phyloP scores from a whole-genome alignment of 2,329 filamentous ascomycete species.

The Claviceps sp. region DNA sequence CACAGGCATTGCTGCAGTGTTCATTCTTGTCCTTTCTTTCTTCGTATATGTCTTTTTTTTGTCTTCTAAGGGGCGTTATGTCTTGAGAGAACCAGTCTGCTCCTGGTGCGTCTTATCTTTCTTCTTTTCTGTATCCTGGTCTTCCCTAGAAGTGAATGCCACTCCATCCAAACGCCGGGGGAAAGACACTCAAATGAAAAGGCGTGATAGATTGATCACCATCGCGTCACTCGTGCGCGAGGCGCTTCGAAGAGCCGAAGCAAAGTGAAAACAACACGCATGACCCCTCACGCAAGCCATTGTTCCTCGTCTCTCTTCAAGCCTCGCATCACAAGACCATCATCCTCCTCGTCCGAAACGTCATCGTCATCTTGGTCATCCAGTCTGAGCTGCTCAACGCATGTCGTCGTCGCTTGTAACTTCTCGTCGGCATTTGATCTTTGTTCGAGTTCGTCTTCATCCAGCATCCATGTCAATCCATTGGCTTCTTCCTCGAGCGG shows the following conservation, averaged over 20 bases:
- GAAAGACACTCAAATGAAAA: too few relatives aligned
- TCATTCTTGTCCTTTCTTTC: neutral
- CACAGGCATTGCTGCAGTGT: neutral
- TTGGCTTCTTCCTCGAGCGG: conserved; percentile 91
- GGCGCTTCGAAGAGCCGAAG: neutral
- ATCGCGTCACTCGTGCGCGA: too few relatives aligned
- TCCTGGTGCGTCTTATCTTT: neutral
- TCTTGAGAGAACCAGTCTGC: neutral
- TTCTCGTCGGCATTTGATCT: conserved; percentile 21
- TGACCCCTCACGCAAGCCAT: conserved; percentile 36
- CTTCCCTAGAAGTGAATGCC: neutral
- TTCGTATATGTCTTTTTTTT: neutral
- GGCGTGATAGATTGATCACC: too few relatives aligned
- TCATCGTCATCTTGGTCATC: conserved; percentile 29
- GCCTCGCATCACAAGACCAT: conserved; percentile 44
- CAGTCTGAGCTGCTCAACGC: conserved; percentile 26
- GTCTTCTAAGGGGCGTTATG: neutral
- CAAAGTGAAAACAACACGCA: neutral
- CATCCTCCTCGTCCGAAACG: conserved; percentile 39
- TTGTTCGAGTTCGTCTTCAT: conserved; percentile 30
- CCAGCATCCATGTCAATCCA: conserved; percentile 81
- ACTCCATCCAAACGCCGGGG: too few relatives aligned
- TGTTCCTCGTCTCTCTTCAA: conserved; percentile 45
- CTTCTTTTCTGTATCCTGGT: neutral
- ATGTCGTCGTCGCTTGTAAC: conserved; percentile 20